Conservation (phyloP, 2,329 filamentous ascomycete genomes). For the Ramichloridium luteum region DNA sequence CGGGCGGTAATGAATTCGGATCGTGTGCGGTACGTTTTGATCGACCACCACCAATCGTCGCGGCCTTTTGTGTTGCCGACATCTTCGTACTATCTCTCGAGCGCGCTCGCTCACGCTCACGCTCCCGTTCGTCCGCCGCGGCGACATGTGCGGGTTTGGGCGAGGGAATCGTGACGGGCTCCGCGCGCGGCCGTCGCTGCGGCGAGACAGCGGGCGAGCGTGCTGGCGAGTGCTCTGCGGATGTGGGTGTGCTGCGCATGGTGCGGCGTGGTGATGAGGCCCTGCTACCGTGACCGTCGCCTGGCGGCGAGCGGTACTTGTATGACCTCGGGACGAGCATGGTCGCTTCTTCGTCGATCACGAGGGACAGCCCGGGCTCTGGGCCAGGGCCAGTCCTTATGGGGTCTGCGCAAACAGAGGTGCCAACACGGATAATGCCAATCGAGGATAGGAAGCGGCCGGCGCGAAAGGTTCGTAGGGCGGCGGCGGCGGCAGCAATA, state of each 20-base stretch:
- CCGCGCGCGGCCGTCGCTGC: constrained; percentile 25
- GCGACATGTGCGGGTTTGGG: constrained; percentile 23
- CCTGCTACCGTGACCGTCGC: constrained; percentile 4
- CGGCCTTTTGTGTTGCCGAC: constrained; percentile 11
- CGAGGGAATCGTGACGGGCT: constrained; percentile 32
- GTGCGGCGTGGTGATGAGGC: constrained; percentile 5
- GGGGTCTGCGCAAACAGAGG: too few relatives aligned
- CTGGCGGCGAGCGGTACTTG: constrained; percentile 29
- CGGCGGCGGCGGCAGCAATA: too few relatives aligned
- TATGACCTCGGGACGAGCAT: constrained; percentile 38
- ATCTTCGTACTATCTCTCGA: constrained; percentile 15
- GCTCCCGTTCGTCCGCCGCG: constrained; percentile 22
- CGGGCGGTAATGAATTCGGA: constrained; percentile 38
- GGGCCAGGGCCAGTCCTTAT: too few relatives aligned
- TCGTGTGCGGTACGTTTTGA: constrained; percentile 23
- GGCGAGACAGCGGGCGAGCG: constrained; percentile 7
- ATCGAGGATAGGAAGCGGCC: too few relatives aligned
- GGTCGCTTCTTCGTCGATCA: constrained; percentile 1
- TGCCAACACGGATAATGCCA: too few relatives aligned
- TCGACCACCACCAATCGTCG: constrained; percentile 13
- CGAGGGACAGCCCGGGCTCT: too few relatives aligned
- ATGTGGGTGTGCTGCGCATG: constrained; percentile 5
- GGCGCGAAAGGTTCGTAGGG: too few relatives aligned
- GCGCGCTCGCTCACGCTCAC: too few relatives aligned
- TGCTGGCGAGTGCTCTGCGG: constrained; percentile 11